Conservation (phyloP, 495 filamentous ascomycete genomes). For the Eremomyces bilateralis region DNA sequence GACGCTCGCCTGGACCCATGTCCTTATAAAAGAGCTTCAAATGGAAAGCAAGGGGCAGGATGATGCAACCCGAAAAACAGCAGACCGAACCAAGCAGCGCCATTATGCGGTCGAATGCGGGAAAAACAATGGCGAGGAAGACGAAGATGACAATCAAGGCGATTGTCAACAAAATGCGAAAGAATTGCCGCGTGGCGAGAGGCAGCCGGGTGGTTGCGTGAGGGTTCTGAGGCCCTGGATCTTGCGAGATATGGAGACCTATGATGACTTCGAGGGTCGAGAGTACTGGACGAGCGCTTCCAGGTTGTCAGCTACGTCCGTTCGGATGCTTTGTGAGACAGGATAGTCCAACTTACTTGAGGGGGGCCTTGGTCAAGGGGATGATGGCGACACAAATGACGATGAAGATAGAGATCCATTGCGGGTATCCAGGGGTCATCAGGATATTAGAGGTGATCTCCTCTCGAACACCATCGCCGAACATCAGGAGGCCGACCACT, state of each 20-base stretch:
- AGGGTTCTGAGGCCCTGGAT: constrained; percentile 12
- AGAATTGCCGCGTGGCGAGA: constrained; percentile 34
- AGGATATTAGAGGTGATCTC: constrained; percentile 85
- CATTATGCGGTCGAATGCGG: constrained; percentile 85
- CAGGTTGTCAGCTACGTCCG: background rate
- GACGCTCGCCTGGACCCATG: constrained; percentile 39
- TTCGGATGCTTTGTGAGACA: background rate
- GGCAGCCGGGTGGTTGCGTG: too few species aligned
- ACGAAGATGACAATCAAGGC: constrained; percentile 40
- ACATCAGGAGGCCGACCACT: constrained; percentile 75
- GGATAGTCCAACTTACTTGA: constrained; percentile 37
- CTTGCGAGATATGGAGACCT: constrained; percentile 40
- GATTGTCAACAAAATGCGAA: constrained; percentile 38
- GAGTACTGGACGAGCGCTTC: constrained; percentile 60
- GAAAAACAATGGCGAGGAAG: constrained; percentile 55
- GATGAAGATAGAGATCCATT: constrained; percentile 50
- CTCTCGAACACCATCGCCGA: constrained; percentile 62
- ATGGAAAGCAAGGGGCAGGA: constrained; percentile 65
- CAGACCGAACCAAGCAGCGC: constrained; percentile 76
- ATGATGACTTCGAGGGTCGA: constrained; percentile 60
- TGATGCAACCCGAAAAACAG: constrained; percentile 87
- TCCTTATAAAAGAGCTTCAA: constrained; percentile 79
- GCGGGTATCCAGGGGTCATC: constrained; percentile 47
- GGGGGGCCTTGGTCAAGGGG: constrained; percentile 78
- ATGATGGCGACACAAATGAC: constrained; percentile 77